Conservation (phyloP, 148 eudicot genomes). For the Fagopyrum homotropicum region DNA sequence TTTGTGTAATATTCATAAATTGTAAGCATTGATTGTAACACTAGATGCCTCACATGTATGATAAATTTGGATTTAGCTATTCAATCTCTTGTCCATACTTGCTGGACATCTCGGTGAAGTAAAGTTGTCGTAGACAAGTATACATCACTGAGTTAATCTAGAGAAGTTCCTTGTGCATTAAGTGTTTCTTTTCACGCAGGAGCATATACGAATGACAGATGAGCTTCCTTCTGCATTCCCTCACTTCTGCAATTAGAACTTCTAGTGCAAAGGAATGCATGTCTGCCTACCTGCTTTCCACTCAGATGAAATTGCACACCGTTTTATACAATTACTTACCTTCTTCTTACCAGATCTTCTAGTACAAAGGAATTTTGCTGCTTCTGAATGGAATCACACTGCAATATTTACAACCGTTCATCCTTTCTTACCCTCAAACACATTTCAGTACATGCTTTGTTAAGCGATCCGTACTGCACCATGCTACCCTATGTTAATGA, state of each 20-base stretch:
- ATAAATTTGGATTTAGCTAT: no score
- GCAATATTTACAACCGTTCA: conserved; percentile 45
- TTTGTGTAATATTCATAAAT: no score
- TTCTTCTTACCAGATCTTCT: no score
- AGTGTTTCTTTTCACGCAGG: conserved; percentile 96
- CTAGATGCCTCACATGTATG: no score
- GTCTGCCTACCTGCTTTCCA: conserved; percentile 45
- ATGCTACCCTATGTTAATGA: conserved; percentile 61
- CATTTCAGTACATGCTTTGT: conserved; percentile 33
- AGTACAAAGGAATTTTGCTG: no score
- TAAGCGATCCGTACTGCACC: conserved; percentile 35
- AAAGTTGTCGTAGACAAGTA: no score
- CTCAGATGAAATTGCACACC: conserved; percentile 21
- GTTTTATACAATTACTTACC: no score
- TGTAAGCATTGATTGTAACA: no score
- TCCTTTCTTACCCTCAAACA: conserved; percentile 37
- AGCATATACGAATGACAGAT: conserved; percentile 40
- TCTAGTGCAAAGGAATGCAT: conserved; percentile 44
- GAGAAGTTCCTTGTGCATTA: conserved; percentile 13
- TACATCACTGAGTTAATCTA: no score
- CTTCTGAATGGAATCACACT: conserved; percentile 24
- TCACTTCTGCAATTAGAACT: conserved; percentile 40
- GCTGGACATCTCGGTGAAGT: no score
- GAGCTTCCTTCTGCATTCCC: conserved; percentile 58
- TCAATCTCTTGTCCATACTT: no score